These are phyloP conservation scores for Rhizopogon salebrosus DNA, from an alignment of 768 basidiomycete species.

Conservation along the genomic window DNA sequence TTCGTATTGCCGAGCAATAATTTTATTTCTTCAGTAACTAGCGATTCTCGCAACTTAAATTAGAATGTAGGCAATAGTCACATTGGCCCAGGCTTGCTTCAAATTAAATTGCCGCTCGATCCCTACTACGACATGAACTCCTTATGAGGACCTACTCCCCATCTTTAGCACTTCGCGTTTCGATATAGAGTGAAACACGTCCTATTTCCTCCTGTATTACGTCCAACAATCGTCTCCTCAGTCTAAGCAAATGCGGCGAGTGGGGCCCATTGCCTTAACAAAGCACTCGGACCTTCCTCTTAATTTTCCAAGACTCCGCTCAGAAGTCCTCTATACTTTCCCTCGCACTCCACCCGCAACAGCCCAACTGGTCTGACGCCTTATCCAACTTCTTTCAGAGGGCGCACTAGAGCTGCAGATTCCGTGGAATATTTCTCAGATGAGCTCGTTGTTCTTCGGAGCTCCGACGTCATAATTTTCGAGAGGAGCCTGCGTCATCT, in stretches of 20 bases:
- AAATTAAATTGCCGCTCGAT: conserved; percentile 40
- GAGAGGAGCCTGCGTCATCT: conserved; percentile 49
- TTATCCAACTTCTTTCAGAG: conserved; percentile 14
- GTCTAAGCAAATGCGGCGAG: conserved; percentile 13
- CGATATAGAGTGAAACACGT: conserved; percentile 28
- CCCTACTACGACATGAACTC: conserved; percentile 42
- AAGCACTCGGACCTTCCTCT: too few species aligned
- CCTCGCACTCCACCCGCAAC: conserved; percentile 3
- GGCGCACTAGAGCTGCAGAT: too few species aligned
- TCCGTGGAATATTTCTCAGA: conserved; percentile 6
- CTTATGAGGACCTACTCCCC: conserved; percentile 4
- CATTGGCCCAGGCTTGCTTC: conserved; percentile 47
- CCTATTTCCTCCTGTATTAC: conserved; percentile 8
- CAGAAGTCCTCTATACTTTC: conserved; percentile 1
- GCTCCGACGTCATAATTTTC: conserved; percentile 43
- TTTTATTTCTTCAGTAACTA: conserved; percentile 51
- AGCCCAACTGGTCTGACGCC: conserved; percentile 3
- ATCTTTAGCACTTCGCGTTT: conserved; percentile 24
- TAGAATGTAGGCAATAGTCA: conserved; percentile 53
- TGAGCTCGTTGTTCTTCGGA: conserved; percentile 14
- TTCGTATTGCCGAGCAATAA: conserved; percentile 51
- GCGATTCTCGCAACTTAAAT: conserved; percentile 37
- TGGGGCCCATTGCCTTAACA: neutral
- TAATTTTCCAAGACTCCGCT: conserved; percentile 11
- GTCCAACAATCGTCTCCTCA: conserved; percentile 33